A percentile compares a stretch with the other conserved stretches of the same genome.
Conservation (phyloP, 208 protist genomes). For the Entamoeba moshkovskii region DNA sequence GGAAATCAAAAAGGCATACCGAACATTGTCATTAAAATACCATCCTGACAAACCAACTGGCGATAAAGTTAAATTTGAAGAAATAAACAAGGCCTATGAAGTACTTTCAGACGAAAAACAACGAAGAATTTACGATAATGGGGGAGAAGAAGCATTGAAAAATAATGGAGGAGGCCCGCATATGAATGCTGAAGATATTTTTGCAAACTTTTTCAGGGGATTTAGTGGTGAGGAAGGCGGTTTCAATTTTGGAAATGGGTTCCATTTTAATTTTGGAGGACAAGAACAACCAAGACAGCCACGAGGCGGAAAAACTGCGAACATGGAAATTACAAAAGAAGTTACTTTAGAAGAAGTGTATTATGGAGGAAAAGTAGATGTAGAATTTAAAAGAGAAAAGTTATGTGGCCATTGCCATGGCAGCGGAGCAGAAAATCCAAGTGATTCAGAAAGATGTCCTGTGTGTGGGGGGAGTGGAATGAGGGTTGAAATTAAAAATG, state of each 20-base stretch:
- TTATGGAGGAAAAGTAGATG: neutral
- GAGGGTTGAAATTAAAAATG: neutral
- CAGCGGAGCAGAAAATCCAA: neutral
- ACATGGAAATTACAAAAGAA: neutral
- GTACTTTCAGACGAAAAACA: conserved; percentile 11
- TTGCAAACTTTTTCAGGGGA: neutral
- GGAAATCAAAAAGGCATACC: neutral
- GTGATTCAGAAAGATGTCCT: neutral
- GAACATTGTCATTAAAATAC: neutral
- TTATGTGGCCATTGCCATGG: neutral
- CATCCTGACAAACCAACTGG: neutral
- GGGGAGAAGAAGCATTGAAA: conserved; percentile 10
- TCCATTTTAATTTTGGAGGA: neutral
- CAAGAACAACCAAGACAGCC: neutral
- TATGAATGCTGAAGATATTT: neutral
- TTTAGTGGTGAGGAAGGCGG: neutral
- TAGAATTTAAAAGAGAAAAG: neutral
- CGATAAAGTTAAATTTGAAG: conserved; percentile 6
- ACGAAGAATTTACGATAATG: neutral
- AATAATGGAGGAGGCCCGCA: neutral
- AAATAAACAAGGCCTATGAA: conserved; percentile 15
- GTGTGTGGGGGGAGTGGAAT: neutral
- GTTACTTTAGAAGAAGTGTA: conserved; percentile 1
- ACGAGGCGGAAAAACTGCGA: neutral
- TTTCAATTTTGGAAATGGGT: neutral